Percentiles rank a stretch among this genome's conserved stretches.
phyloP scores from a whole-genome alignment of 768 basidiomycete genomes.

The Leccinum rimulosum region DNA sequence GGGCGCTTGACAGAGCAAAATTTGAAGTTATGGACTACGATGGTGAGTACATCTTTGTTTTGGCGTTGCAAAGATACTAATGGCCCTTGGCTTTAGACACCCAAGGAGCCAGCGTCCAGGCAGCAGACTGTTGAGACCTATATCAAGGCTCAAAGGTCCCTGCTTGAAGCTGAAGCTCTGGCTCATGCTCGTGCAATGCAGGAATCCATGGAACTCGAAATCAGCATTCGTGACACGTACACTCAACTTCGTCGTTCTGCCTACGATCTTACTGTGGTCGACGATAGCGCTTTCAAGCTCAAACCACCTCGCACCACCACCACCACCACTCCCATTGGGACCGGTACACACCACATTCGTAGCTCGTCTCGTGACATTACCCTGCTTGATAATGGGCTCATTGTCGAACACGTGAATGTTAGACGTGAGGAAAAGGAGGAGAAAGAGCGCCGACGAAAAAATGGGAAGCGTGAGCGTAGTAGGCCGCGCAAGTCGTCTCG shows the following conservation, averaged over 20 bases:
- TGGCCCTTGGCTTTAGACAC: conserved; percentile 57
- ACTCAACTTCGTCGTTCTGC: conserved; percentile 76
- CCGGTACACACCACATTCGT: conserved; percentile 39
- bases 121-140: conserved; percentile 81
- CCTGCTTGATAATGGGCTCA: conserved; percentile 83
- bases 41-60: conserved; percentile 48
- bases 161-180: conserved; percentile 79
- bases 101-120: conserved; percentile 82
- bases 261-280: conserved; percentile 57
- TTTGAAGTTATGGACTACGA: conserved; percentile 73
- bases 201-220: conserved; percentile 74
- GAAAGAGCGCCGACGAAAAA: conserved; percentile 63
- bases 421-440: conserved; percentile 76
- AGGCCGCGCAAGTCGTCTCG: conserved; percentile 71
- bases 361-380: conserved; percentile 71
- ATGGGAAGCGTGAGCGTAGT: conserved; percentile 57
- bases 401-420: conserved; percentile 85
- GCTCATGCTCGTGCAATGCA: conserved; percentile 77
- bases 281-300: conserved; percentile 66
- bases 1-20: conserved; percentile 74
- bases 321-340: conserved; percentile 31
- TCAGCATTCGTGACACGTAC: conserved; percentile 75
- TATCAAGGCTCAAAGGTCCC: conserved; percentile 73
- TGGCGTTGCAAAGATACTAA: conserved; percentile 3
- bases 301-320: conserved; percentile 51